A percentile compares a stretch with the other conserved stretches of the same genome.
Conservation (phyloP, 805 yeast genomes). For the Starmerella etchellsii region DNA sequence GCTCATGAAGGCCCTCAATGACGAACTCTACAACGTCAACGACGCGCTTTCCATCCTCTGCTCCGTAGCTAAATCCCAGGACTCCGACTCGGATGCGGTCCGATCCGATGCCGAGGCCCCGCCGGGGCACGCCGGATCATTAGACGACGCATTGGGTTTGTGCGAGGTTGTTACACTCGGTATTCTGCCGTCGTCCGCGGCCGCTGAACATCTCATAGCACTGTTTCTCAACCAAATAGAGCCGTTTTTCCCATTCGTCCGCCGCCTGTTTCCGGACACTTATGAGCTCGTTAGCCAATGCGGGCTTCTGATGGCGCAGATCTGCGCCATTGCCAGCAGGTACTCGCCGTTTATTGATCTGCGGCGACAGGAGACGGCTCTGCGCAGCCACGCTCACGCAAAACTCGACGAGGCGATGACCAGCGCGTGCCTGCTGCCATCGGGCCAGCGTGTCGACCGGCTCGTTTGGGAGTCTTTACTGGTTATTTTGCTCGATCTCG, state of each 20-base stretch:
- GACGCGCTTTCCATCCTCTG: constrained; percentile 31
- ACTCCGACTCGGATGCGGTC: too few relatives aligned
- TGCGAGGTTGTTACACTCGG: too few relatives aligned
- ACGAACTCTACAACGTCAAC: constrained; percentile 27
- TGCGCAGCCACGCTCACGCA: constrained; percentile 26
- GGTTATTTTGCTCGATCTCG: constrained; percentile 74
- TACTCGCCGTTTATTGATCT: constrained; percentile 60
- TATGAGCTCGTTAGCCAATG: constrained; percentile 57
- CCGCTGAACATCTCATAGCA: constrained; percentile 23
- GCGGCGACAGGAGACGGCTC: constrained; percentile 90
- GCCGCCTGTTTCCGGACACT: constrained; percentile 55
- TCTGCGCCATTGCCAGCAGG: constrained; percentile 66
- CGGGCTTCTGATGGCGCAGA: constrained; percentile 62
- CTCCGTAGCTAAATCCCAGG: constrained; percentile 24
- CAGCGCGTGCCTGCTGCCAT: constrained; percentile 28
- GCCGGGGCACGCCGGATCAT: not conserved
- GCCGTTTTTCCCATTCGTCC: constrained; percentile 83
- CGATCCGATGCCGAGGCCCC: not conserved
- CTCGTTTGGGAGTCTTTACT: constrained; percentile 63
- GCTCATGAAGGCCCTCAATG: constrained; percentile 6
- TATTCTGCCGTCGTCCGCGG: constrained; percentile 32
- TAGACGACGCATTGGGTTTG: not conserved
- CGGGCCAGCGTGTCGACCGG: not conserved
- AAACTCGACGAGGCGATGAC: not conserved
- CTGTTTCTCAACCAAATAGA: constrained; percentile 64